Percentiles rank a stretch among this genome's conserved stretches.
Conservation (phyloP, 805 yeast species). For the Naumovozyma castellii region DNA sequence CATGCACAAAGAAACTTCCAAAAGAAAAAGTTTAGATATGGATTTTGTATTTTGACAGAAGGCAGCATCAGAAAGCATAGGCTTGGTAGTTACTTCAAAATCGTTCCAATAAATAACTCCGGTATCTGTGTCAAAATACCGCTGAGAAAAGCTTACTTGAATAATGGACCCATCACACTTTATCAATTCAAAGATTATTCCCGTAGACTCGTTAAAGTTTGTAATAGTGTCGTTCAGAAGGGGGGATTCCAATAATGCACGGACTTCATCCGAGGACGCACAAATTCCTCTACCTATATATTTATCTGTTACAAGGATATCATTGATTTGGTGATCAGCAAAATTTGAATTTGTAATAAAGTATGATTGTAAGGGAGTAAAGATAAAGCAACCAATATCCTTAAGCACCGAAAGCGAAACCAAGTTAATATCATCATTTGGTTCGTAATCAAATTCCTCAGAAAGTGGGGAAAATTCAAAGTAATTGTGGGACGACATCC, state of each 20-base stretch:
- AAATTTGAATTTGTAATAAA: neutral
- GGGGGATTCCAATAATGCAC: neutral
- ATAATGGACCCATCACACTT: too few species aligned
- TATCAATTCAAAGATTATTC: too few species aligned
- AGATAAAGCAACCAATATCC: neutral
- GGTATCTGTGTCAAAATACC: too few species aligned
- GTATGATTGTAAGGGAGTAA: conserved; percentile 1
- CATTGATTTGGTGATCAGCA: neutral
- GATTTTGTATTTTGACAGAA: neutral
- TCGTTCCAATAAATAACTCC: too few species aligned
- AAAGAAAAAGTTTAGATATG: too few species aligned
- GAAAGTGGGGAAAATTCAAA: neutral
- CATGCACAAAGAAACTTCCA: neutral
- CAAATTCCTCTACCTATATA: neutral
- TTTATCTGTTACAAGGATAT: neutral
- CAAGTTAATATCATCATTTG: neutral
- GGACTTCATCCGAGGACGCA: neutral
- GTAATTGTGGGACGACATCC: neutral
- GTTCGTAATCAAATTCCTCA: neutral
- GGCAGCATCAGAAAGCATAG: too few species aligned
- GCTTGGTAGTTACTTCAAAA: too few species aligned
- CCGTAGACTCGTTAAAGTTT: too few species aligned
- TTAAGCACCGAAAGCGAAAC: neutral
- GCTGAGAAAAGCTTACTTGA: too few species aligned
- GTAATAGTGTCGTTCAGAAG: neutral